Base-by-base conservation (phyloP, 805 yeast species). In the Wickerhamiella galacta region DNA sequence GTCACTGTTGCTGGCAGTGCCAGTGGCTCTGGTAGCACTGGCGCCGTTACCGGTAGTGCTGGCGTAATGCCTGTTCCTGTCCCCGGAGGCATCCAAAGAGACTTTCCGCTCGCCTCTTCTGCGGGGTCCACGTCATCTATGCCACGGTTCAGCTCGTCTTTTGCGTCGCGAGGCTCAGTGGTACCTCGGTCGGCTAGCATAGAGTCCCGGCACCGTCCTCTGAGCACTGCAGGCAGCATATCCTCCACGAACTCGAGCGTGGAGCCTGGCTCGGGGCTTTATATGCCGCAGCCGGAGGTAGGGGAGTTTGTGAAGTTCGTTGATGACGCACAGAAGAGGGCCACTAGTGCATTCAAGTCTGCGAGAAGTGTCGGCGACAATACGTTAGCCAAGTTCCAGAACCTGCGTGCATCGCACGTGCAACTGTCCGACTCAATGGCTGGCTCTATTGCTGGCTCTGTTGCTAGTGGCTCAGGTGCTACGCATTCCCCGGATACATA, bases 241-340 rank as follows among this genome's bases (percentile, higher is more conserved):
- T 14, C 34, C 9, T 32, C 45, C 3, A 37, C 48, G 9, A 39
- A 44, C 4, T 38, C 51, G 3, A 38, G 43, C 20, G 30, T 45
- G 32, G 55, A 46, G 29, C 59, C 57, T 6, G 56, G 55, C 6
- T 49, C 58, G 32, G 71, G 71, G 2, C 40, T 66, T 8, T 63
- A 63, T 42, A 49, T 60, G 27, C 73, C 68, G 35, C 73, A 46
- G 20, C 38, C 47, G 12, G 58, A 51, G 16, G 60, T 79, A 14
- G 64, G 75, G 37, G 79, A 75, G 32, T 79, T 79, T 57, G 76
- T 79, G 29, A 62, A 67, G 40, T 59, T 76, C 63, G 68, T 79
- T 28, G 90, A 79, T 27, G 46, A 46, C 16, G 29, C 51, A 9
- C 40, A 35, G 39, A 36, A 28, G 32, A 35, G 20, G 24, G 42